Base-by-base conservation (phyloP, 441 rosid genomes). In the Dalechampia spathulata region DNA sequence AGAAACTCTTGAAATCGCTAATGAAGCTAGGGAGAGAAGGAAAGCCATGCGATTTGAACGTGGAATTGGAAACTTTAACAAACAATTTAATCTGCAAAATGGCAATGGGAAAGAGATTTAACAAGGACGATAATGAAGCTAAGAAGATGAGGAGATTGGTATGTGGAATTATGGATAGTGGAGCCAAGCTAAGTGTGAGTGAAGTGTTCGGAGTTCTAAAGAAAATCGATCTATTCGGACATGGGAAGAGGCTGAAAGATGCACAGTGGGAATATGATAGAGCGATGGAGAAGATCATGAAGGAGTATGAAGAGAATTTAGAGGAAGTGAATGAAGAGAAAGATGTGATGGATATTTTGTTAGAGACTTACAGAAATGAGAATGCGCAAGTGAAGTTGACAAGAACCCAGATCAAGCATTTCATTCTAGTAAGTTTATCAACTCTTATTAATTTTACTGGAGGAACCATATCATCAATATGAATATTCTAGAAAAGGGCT, bases 301-400 rank as follows among this genome's bases (percentile, higher is more conserved):
- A 77, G 61, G 78, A 79, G 15, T 77, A 83, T 44, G 73, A 81
- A 68, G 62, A 62, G 0, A 68, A 65, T 51, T 60, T 63, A 39
- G 21, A 36, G 13, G 20, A 47, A 14, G 62, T 15, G 27, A 63
- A 64, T 11, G 62, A 67, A 41, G 71, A 75, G 56, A 77, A 72
- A 57, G 93, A 86, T 59, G 57, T 86, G 6, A 65, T 86, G 62
- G 77, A 77, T 60, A 76, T 79, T 49, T 74, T 86, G 81, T 58
- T 86, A 56, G 79, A 81, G 69, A 75, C 72, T 8, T 71, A 52
- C 12, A 72, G 50, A 13, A 82, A 83, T 23, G 41, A 75, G 2
- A 41, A 66, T 44, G 76, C 83, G 2, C 81, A 81, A 42, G 36
- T 77, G 51, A 76, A 70, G 62, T 21, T 83, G 38, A 77, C 87